phyloP scores from a whole-genome alignment of 208 protist species.

The Porcisia deanei region DNA sequence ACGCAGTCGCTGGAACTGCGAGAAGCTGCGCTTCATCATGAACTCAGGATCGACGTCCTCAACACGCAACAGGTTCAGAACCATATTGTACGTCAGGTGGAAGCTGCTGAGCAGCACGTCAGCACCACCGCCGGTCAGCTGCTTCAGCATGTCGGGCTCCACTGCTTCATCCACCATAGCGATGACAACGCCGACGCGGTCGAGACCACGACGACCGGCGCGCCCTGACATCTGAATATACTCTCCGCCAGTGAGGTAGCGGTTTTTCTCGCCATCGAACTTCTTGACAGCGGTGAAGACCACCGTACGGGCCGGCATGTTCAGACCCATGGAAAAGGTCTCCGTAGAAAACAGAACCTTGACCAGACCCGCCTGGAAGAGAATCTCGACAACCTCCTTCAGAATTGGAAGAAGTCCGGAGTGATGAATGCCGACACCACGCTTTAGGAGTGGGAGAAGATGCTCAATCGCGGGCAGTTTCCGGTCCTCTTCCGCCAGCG shows the following conservation, averaged over 20 bases:
- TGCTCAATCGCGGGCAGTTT: constrained; percentile 93
- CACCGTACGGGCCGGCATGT: constrained; percentile 99
- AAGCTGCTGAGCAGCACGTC: constrained; percentile 96
- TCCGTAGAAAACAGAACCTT: constrained; percentile 99
- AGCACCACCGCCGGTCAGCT: constrained; percentile 93
- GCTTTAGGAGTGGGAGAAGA: constrained; percentile 96
- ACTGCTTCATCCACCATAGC: constrained; percentile 98
- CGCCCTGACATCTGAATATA: constrained; percentile 99
- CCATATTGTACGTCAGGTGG: constrained; percentile 99
- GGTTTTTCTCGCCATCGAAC: constrained; percentile 97
- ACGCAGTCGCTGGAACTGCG: constrained; percentile 96
- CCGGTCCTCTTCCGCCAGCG: constrained; percentile 93
- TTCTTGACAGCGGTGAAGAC: constrained; percentile 99
- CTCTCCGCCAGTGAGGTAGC: constrained; percentile 96
- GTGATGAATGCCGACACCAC: constrained; percentile 99
- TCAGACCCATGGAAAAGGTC: constrained; percentile 99
- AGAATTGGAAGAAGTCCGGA: constrained; percentile 99
- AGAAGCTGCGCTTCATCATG: constrained; percentile 97
- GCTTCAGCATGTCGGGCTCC: constrained; percentile 94
- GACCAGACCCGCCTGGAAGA: constrained; percentile 99
- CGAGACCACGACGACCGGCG: constrained; percentile 99
- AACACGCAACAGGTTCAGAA: constrained; percentile 98
- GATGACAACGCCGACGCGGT: constrained; percentile 98
- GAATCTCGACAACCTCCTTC: constrained; percentile 99
- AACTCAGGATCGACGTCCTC: constrained; percentile 98